Conservation (phyloP, 805 yeast genomes). For the Lipomyces yamadae region DNA sequence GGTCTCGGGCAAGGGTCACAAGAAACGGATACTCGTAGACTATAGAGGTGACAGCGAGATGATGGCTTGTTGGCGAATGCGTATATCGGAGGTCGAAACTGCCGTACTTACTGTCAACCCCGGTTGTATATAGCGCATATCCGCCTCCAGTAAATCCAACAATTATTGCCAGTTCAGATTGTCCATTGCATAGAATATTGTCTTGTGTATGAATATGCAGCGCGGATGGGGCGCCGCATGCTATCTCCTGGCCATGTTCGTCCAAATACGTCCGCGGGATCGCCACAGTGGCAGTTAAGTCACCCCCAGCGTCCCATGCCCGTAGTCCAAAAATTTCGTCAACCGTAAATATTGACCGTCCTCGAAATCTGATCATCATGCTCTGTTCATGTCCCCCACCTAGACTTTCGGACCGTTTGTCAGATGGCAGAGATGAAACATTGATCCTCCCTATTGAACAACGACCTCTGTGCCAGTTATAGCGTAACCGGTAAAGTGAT, state of each 20-base stretch:
- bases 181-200: not conserved
- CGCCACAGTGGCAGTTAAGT: not conserved
- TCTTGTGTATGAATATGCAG: conserved; percentile 6
- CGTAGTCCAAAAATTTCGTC: conserved; percentile 21
- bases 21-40: conserved; percentile 26
- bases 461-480: conserved; percentile 34
- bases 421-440: conserved; percentile 3
- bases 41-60: conserved; percentile 12
- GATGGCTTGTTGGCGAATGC: conserved; percentile 10
- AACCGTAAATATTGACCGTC: conserved; percentile 23
- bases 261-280: conserved; percentile 9
- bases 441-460: conserved; percentile 26
- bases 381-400: conserved; percentile 1
- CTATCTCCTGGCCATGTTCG: not conserved
- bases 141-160: conserved; percentile 30
- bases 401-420: not conserved
- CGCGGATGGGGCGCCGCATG: conserved; percentile 16
- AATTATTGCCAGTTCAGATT: conserved; percentile 3
- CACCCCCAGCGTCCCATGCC: conserved; percentile 23
- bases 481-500: conserved; percentile 20
- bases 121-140: conserved; percentile 17
- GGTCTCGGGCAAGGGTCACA: conserved; percentile 18
- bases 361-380: conserved; percentile 27
- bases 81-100: conserved; percentile 8
- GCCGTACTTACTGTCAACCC: not conserved